These are phyloP conservation scores for Phytophthora hybrid DNA, from an alignment of 352 stramenopile species.

Conservation along the genomic window DNA sequence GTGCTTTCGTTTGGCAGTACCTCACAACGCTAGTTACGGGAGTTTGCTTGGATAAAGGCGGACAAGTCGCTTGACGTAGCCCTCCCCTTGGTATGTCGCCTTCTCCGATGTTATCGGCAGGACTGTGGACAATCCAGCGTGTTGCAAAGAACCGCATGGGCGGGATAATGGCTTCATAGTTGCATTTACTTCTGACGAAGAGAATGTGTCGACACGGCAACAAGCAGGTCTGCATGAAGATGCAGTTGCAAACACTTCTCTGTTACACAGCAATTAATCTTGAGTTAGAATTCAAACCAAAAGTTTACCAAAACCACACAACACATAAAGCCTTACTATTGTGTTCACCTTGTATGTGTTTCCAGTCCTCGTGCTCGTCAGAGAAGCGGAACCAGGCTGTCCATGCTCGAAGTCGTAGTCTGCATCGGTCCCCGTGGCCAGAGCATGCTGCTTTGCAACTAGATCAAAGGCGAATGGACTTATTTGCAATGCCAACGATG, in stretches of 20 bases:
- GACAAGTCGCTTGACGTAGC: background rate
- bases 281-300: background rate
- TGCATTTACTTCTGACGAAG: background rate
- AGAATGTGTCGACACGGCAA: conserved; percentile 12
- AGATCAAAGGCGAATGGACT: background rate
- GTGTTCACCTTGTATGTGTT: background rate
- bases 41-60: background rate
- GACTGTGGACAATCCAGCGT: conserved; percentile 3
- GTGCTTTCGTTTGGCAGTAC: background rate
- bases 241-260: conserved; percentile 1
- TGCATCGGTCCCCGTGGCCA: background rate
- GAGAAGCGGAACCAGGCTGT: background rate
- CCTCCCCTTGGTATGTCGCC: background rate
- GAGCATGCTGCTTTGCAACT: background rate
- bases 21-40: background rate
- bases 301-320: background rate
- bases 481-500: background rate
- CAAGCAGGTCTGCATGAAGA: conserved; percentile 18
- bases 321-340: background rate
- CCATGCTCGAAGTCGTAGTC: conserved; percentile 15
- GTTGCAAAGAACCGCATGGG: conserved; percentile 2
- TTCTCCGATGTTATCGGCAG: conserved; percentile 7
- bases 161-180: conserved; percentile 15
- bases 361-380: background rate
- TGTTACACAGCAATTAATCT: background rate